Evolutionary conservation across 768 basidiomycete species (phyloP).

Genomic region (Leccinum boreale): DNA sequence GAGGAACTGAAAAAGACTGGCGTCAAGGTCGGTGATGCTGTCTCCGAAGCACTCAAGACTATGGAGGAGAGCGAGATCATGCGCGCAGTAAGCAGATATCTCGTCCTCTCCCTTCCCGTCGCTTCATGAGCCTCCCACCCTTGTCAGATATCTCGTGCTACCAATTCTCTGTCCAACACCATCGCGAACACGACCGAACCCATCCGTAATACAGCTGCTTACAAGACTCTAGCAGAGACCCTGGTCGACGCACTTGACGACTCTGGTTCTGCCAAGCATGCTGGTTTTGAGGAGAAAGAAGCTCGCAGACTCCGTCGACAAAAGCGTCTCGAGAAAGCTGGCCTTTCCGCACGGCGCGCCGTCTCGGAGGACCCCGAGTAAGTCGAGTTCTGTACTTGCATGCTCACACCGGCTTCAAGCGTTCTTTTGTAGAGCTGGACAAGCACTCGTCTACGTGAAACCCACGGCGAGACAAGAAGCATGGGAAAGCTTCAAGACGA

Average conservation of each 20-base stretch:
- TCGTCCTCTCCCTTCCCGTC: neutral
- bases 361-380: constrained; percentile 80
- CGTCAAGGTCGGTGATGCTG: constrained; percentile 90
- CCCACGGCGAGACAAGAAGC: constrained; percentile 74
- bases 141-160: constrained; percentile 76
- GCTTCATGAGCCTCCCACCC: neutral
- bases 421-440: constrained; percentile 67
- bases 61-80: constrained; percentile 96
- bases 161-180: constrained; percentile 79
- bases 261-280: constrained; percentile 88
- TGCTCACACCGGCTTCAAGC: neutral
- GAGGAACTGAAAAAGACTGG: constrained; percentile 90
- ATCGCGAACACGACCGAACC: constrained; percentile 91
- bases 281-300: constrained; percentile 95
- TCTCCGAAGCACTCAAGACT: constrained; percentile 82
- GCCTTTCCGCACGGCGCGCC: constrained; percentile 50
- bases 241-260: constrained; percentile 92
- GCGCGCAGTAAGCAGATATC: constrained; percentile 61
- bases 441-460: constrained; percentile 80
- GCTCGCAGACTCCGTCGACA: constrained; percentile 79
- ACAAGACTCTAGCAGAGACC: constrained; percentile 87
- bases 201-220: constrained; percentile 93
- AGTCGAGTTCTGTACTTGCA: constrained; percentile 27
- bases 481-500: constrained; percentile 78
- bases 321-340: constrained; percentile 79